A percentile compares a stretch with the other conserved stretches of the same genome.
phyloP scores from a whole-genome alignment of 1,284 basidiomycete species.

The Ganoderma lingzhi region DNA sequence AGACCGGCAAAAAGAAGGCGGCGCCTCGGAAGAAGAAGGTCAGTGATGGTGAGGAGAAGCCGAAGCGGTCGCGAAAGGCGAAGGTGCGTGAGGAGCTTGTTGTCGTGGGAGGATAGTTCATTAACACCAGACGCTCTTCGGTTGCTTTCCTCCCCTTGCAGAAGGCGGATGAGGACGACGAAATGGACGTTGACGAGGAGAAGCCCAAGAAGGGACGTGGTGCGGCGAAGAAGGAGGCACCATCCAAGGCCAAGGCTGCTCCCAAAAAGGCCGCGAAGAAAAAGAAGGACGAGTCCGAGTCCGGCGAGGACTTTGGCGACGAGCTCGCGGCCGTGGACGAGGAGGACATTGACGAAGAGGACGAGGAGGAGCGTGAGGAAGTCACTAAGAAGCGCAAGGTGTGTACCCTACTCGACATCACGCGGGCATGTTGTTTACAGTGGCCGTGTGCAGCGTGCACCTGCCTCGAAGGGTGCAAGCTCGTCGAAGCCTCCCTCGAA shows the following conservation, averaged over 20 bases:
- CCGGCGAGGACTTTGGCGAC: constrained; percentile 46
- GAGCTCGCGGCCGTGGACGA: constrained; percentile 44
- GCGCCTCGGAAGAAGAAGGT: constrained; percentile 46
- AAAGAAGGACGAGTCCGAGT: constrained; percentile 41
- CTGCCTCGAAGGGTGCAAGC: constrained; percentile 36
- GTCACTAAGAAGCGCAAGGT: constrained; percentile 48
- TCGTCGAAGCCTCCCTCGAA: constrained; percentile 41
- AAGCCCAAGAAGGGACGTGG: constrained; percentile 46
- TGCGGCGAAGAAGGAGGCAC: constrained; percentile 38
- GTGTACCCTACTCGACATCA: not conserved
- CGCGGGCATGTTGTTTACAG: not conserved
- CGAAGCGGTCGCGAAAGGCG: constrained; percentile 45
- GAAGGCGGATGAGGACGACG: constrained; percentile 37
- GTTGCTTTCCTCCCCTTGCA: constrained; percentile 3
- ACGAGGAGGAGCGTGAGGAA: constrained; percentile 40
- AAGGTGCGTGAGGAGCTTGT: constrained; percentile 40
- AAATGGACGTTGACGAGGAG: constrained; percentile 47
- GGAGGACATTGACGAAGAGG: constrained; percentile 43
- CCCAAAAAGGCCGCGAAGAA: constrained; percentile 48
- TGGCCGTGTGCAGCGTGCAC: constrained; percentile 34
- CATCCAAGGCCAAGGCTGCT: constrained; percentile 42
- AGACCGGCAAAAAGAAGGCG: constrained; percentile 41
- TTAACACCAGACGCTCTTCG: not conserved
- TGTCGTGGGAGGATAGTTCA: constrained; percentile 8
- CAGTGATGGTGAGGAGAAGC: constrained; percentile 46